phyloP scores from a whole-genome alignment of 352 stramenopile species.

The Blastocystis sp. region DNA sequence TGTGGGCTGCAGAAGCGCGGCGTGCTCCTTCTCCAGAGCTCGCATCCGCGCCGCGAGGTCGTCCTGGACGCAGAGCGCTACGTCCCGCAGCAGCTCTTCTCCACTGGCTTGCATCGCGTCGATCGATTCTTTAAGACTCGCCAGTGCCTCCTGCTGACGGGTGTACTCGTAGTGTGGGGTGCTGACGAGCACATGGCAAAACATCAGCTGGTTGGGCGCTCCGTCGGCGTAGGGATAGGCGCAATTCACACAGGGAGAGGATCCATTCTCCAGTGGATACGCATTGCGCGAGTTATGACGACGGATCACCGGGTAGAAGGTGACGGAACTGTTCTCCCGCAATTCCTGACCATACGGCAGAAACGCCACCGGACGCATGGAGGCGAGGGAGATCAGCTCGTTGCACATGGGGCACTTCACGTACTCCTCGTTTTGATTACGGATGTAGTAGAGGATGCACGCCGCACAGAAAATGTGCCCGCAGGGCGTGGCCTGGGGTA shows the following conservation, averaged over 20 bases:
- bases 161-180: not conserved
- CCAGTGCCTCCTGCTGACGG: not conserved
- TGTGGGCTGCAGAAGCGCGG: not conserved
- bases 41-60: not conserved
- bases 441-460: conserved; percentile 47
- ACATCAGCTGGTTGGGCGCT: not conserved
- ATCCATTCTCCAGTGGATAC: not conserved
- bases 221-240: not conserved
- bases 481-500: conserved; percentile 7
- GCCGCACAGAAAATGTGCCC: conserved; percentile 34
- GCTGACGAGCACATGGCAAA: conserved; percentile 16
- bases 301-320: conserved; percentile 17
- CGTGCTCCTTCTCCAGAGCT: not conserved
- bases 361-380: conserved; percentile 19
- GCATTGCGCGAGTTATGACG: not conserved
- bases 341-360: not conserved
- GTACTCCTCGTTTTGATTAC: conserved; percentile 22
- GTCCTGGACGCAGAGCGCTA: not conserved
- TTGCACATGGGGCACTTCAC: conserved; percentile 41
- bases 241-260: not conserved
- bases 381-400: not conserved
- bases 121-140: not conserved
- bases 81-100: not conserved
- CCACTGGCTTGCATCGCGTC: not conserved
- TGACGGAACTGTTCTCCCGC: not conserved